Base-by-base conservation (phyloP, 2,329 filamentous ascomycete genomes). In the Chrysoporthe deuterocubensis region DNA sequence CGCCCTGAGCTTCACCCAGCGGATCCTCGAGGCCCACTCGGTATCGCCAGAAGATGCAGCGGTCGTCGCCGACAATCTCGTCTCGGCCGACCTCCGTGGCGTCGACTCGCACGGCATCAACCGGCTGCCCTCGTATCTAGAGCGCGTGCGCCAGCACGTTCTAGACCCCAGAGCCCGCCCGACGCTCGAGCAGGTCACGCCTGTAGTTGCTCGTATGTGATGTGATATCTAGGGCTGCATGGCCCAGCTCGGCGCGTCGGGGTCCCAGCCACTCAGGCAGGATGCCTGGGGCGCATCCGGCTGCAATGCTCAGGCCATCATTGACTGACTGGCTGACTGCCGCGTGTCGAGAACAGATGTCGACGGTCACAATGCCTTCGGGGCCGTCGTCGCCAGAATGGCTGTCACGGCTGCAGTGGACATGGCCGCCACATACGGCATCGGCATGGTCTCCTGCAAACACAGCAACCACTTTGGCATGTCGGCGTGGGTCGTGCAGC, bases 381-480 rank as follows among this genome's bases (percentile, higher is more conserved):
- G 92, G 13, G 94, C 94, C 73, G 81, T 94, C 0, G 88, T 90
- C 0, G 91, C 91, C 0, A 83, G 88, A 58, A 70, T 71, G 43
- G 92, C 85, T 37, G 94, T 95, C 89, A 76, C 78, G 0, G 83
- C 84, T 0, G 92, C 92, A 0, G 87, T 94, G 58, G 82, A 86
- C 11, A 89, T 91, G 78, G 92, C 92, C 0, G 78, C 81, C 34
- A 76, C 79, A 1, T 88, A 84, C 73, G 92, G 92, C 14, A 92
- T 95, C 70, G 92, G 92, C 37, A 89, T 96, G 85, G 90, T 90
- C 0, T 88, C 86, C 67, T 83, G 95, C 74, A 91, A 89, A 77
- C 90, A 91, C 78, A 92, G 89, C 52, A 95, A 95, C 73, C 92
- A 95, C 77, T 94, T 92, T 73, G 92, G 92, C 65, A 96, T 96